phyloP scores from a whole-genome alignment of 164 flowering plant genomes.

The Akebia trifoliata region DNA sequence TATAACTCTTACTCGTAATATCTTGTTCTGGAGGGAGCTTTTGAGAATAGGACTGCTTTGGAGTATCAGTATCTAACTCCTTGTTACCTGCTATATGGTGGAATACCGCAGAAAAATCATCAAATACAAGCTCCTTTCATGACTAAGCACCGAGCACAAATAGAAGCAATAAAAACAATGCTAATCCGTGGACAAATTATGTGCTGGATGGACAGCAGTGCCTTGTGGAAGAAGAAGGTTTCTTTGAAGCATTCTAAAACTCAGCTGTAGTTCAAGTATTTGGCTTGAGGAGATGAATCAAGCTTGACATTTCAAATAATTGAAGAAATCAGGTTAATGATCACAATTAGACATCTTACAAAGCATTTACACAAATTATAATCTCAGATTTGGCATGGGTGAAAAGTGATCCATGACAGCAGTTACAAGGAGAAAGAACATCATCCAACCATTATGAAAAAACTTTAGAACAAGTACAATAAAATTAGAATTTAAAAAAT shows the following conservation, averaged over 20 bases:
- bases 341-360: not conserved
- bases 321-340: not conserved
- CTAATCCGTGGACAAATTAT: not conserved
- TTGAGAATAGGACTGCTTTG: conserved; percentile 22
- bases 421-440: too few relatives aligned
- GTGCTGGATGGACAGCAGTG: not conserved
- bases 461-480: too few relatives aligned
- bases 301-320: not conserved
- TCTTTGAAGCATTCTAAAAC: not conserved
- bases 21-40: conserved; percentile 20
- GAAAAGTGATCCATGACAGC: too few relatives aligned
- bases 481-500: too few relatives aligned
- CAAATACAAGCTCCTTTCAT: not conserved
- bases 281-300: not conserved
- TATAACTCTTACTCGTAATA: conserved; percentile 43
- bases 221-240: not conserved
- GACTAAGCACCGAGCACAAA: conserved; percentile 5
- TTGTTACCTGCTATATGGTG: conserved; percentile 28
- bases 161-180: conserved; percentile 5
- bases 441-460: too few relatives aligned
- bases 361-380: not conserved
- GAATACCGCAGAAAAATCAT: conserved; percentile 4
- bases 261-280: not conserved
- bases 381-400: not conserved
- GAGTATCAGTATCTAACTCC: conserved; percentile 12